These are phyloP conservation scores for Yamadazyma scolyti DNA, from an alignment of 805 yeast species.

Conservation along the genomic window DNA sequence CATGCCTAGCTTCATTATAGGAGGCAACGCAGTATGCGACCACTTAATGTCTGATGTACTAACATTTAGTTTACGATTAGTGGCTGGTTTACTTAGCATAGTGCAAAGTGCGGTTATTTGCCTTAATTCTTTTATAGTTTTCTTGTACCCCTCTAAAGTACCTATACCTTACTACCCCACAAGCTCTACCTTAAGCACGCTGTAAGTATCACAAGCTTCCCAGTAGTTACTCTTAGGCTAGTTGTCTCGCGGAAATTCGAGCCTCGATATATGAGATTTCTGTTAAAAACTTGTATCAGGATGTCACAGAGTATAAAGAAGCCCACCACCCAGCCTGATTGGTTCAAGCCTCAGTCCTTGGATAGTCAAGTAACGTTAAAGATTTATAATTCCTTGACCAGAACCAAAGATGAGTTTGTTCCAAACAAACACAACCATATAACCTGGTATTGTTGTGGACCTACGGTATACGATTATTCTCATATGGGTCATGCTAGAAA, in stretches of 20 bases:
- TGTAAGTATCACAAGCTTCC: too few relatives aligned
- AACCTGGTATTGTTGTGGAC: conserved; percentile 98
- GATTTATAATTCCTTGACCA: conserved; percentile 79
- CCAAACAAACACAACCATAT: conserved; percentile 64
- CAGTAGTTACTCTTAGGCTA: too few relatives aligned
- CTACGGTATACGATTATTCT: conserved; percentile 92
- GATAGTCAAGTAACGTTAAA: conserved; percentile 34
- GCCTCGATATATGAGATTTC: too few relatives aligned
- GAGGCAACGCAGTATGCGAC: conserved; percentile 36
- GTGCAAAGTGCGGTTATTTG: too few relatives aligned
- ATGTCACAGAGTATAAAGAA: conserved; percentile 23
- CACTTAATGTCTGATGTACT: conserved; percentile 20
- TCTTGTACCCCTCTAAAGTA: too few relatives aligned
- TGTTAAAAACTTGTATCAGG: conserved; percentile 8
- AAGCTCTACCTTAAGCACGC: too few relatives aligned
- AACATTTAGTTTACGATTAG: too few relatives aligned
- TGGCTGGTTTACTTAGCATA: too few relatives aligned
- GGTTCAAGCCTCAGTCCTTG: conserved; percentile 20
- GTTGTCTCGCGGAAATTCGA: too few relatives aligned
- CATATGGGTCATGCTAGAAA: conserved; percentile 99
- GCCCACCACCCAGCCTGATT: conserved; percentile 34
- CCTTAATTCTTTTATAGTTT: too few relatives aligned
- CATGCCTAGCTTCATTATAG: conserved; percentile 46
- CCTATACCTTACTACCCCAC: too few relatives aligned
- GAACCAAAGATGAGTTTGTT: conserved; percentile 73